Evolutionary conservation across 2,329 filamentous ascomycete species (phyloP).

Genomic region (Tolypocladium nubicola): DNA sequence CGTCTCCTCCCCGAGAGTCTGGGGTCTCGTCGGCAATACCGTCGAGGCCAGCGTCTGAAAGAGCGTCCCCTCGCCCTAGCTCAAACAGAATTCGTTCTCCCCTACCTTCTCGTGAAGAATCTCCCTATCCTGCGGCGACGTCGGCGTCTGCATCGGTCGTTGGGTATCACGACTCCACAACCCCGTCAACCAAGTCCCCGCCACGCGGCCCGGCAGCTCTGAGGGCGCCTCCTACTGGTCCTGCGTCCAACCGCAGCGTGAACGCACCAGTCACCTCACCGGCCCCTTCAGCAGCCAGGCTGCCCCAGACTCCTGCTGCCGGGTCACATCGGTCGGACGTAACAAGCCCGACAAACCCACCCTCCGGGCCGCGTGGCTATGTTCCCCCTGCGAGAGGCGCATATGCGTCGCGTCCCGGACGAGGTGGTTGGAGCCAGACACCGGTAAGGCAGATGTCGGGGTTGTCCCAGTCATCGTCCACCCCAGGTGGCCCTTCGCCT

Average conservation of each 20-base stretch:
- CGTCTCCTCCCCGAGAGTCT: slow-evolving; percentile 35
- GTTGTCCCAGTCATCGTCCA: slow-evolving; percentile 26
- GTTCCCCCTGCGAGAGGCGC: slow-evolving; percentile 32
- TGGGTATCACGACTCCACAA: slow-evolving; percentile 15
- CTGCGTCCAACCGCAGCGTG: slow-evolving; percentile 26
- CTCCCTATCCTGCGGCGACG: slow-evolving; percentile 17
- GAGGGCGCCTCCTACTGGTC: slow-evolving; percentile 37
- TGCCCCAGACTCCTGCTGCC: slow-evolving; percentile 21
- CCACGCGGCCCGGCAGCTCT: slow-evolving; percentile 45
- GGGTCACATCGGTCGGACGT: slow-evolving; percentile 25
- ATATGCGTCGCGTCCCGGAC: slow-evolving; percentile 32
- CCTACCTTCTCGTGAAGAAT: slow-evolving; percentile 30
- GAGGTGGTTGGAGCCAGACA: slow-evolving; percentile 32
- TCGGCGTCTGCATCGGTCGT: slow-evolving; percentile 11
- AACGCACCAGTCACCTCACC: slow-evolving; percentile 24
- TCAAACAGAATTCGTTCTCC: slow-evolving; percentile 37
- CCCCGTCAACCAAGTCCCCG: slow-evolving; percentile 30
- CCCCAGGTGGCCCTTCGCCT: slow-evolving; percentile 24
- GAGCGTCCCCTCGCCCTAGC: slow-evolving; percentile 40
- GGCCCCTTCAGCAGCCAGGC: slow-evolving; percentile 21
- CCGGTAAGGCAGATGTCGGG: slow-evolving; percentile 21
- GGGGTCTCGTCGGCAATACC: slow-evolving; percentile 38
- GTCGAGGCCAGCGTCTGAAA: slow-evolving; percentile 39
- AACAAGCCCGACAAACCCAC: slow-evolving; percentile 37
- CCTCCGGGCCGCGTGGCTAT: slow-evolving; percentile 45